A percentile compares a stretch with the other conserved stretches of the same genome.
Conservation (phyloP, 768 basidiomycete genomes). For the Leccinum fibrillosum region DNA sequence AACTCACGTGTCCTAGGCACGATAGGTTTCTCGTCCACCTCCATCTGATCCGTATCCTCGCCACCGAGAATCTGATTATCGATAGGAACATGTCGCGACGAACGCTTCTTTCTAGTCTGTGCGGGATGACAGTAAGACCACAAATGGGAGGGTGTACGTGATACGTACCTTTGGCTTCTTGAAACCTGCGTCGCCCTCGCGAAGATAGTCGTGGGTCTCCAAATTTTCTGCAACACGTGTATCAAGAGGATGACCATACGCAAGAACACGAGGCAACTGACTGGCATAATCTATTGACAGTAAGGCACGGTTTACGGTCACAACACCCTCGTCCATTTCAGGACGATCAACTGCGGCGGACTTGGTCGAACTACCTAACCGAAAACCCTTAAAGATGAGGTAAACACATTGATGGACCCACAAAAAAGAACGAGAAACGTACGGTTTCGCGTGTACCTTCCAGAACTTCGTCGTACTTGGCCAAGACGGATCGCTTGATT, state of each 20-base stretch:
- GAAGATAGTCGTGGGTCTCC: slow-evolving; percentile 78
- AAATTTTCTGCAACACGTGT: slow-evolving; percentile 62
- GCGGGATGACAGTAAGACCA: background rate
- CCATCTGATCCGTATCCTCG: slow-evolving; percentile 49
- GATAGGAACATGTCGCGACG: slow-evolving; percentile 54
- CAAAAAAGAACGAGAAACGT: slow-evolving; percentile 20
- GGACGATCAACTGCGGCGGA: slow-evolving; percentile 33
- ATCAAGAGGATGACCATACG: slow-evolving; percentile 14
- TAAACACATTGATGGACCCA: background rate
- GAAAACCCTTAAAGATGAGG: slow-evolving; percentile 63
- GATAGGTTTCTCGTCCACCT: slow-evolving; percentile 74
- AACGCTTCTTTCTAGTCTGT: slow-evolving; percentile 91
- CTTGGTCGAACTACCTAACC: slow-evolving; percentile 65
- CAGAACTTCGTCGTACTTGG: slow-evolving; percentile 90
- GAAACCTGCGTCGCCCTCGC: slow-evolving; percentile 91
- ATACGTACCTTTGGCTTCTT: slow-evolving; percentile 83
- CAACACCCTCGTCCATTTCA: slow-evolving; percentile 46
- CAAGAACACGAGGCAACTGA: slow-evolving; percentile 38
- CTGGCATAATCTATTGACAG: slow-evolving; percentile 89
- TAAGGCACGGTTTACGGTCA: slow-evolving; percentile 74
- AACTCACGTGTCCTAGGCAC: slow-evolving; percentile 68
- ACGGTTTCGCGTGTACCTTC: slow-evolving; percentile 72
- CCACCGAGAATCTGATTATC: slow-evolving; percentile 36
- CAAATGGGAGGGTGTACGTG: background rate
- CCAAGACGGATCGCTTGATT: slow-evolving; percentile 78